Conservation (phyloP, 345 rosid genomes). For the Pistacia vera region DNA sequence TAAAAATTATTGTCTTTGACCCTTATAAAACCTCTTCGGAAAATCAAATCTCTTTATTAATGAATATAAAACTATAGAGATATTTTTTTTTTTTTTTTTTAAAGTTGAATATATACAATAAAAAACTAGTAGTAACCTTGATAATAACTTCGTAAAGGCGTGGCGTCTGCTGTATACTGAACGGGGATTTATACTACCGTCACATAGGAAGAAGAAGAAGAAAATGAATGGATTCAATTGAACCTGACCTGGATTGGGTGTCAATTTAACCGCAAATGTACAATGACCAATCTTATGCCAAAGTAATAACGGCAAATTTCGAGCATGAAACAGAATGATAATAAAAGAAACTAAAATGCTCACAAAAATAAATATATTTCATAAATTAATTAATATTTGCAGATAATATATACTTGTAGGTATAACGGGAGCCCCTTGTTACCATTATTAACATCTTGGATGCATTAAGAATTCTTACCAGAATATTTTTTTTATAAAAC, state of each 20-base stretch:
- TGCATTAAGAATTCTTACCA: too few species aligned
- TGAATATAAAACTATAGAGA: too few species aligned
- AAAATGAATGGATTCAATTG: neutral
- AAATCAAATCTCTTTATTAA: too few species aligned
- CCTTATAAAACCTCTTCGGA: too few species aligned
- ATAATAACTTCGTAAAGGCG: neutral
- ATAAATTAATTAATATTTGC: too few species aligned
- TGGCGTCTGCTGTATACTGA: neutral
- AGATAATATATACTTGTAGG: too few species aligned
- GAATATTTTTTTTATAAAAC: too few species aligned
- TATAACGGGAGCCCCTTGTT: too few species aligned
- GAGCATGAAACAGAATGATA: neutral
- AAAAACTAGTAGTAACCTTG: neutral
- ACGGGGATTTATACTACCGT: neutral
- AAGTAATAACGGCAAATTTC: neutral
- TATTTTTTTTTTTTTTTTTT: too few species aligned
- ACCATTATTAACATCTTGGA: too few species aligned
- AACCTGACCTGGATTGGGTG: constrained; percentile 11
- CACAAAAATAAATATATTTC: too few species aligned
- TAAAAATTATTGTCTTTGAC: neutral
- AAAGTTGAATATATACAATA: too few species aligned
- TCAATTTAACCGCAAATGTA: neutral
- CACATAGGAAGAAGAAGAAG: neutral
- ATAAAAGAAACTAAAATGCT: neutral
- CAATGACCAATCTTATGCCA: neutral